Conservation (phyloP, 495 filamentous ascomycete species). For the Amphirosellinia nigrospora region DNA sequence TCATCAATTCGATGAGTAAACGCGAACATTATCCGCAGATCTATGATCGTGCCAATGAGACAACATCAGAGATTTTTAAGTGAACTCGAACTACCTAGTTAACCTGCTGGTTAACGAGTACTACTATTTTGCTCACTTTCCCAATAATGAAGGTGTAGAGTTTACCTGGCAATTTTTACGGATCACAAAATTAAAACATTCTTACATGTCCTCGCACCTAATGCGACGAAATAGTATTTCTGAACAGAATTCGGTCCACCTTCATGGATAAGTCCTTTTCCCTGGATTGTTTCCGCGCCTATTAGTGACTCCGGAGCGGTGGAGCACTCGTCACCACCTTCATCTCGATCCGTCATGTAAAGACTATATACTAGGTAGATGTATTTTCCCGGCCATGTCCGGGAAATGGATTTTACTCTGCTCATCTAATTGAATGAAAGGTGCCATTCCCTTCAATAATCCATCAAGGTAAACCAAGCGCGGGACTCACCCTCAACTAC, state of each 20-base stretch:
- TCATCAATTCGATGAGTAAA: too few relatives aligned
- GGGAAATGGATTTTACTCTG: background rate
- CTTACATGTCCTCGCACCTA: too few relatives aligned
- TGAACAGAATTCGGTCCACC: too few relatives aligned
- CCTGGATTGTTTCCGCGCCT: slow-evolving; percentile 16
- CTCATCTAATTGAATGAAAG: background rate
- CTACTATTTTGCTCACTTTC: too few relatives aligned
- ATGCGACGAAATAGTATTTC: too few relatives aligned
- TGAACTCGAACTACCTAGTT: too few relatives aligned
- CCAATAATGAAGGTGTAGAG: background rate
- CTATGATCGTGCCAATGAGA: too few relatives aligned
- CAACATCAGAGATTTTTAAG: too few relatives aligned
- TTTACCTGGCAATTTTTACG: background rate
- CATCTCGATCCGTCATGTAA: background rate
- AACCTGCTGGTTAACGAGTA: too few relatives aligned
- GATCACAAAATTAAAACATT: background rate
- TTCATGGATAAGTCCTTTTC: slow-evolving; percentile 13
- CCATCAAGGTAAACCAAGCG: background rate
- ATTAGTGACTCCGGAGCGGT: slow-evolving; percentile 5
- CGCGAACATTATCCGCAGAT: too few relatives aligned
- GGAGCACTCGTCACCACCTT: background rate
- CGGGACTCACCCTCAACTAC: background rate
- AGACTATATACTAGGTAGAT: background rate
- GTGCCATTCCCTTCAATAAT: background rate
- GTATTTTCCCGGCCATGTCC: background rate